These are phyloP conservation scores for Penstemon newberryi DNA, from an alignment of 257 asterid species.

Conservation along the genomic window DNA sequence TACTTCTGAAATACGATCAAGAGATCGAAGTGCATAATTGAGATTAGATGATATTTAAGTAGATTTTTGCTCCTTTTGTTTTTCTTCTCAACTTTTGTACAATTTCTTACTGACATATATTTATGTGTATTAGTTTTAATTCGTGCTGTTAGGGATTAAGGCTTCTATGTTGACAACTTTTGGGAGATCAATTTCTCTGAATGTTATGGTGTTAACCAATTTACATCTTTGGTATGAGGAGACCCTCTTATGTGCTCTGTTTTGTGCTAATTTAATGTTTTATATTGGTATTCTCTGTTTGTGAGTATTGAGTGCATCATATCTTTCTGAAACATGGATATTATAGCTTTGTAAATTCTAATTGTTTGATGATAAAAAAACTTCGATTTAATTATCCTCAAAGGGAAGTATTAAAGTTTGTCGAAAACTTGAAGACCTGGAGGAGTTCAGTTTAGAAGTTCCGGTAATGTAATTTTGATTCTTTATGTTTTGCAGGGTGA, in stretches of 20 bases:
- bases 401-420: slow-evolving; percentile 15
- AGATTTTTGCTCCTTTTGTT: not conserved
- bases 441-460: not conserved
- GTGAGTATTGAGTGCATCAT: not conserved
- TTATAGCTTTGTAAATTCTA: too few relatives aligned
- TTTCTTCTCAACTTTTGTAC: not conserved
- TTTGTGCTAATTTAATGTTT: too few relatives aligned
- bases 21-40: slow-evolving; percentile 12
- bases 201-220: too few relatives aligned
- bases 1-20: not conserved
- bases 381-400: not conserved
- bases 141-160: too few relatives aligned
- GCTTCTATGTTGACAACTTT: too few relatives aligned
- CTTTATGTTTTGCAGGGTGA: slow-evolving; percentile 34
- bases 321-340: too few relatives aligned
- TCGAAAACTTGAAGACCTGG: slow-evolving; percentile 2
- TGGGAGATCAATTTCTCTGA: too few relatives aligned
- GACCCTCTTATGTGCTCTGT: too few relatives aligned
- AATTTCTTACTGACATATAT: too few relatives aligned
- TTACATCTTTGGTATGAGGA: too few relatives aligned
- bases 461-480: not conserved
- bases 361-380: not conserved
- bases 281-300: not conserved
- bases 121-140: too few relatives aligned
- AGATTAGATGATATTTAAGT: not conserved